Base-by-base conservation (phyloP, 495 filamentous ascomycete genomes). In the Penicillium cinerascens region DNA sequence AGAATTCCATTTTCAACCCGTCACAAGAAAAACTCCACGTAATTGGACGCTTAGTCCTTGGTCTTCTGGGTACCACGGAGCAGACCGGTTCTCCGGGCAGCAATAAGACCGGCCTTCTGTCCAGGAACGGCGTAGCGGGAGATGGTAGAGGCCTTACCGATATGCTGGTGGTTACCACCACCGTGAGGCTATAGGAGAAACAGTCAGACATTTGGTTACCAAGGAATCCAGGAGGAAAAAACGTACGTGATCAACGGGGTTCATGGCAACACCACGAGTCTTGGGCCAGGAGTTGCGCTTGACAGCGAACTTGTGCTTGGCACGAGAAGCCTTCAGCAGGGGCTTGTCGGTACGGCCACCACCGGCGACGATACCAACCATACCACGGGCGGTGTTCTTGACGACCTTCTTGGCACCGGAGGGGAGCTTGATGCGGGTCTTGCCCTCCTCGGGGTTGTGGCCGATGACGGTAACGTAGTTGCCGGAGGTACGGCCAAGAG, bases 231-330 rank as follows among this genome's bases (percentile, higher is more conserved):
- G 1, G 17, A 40, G 2, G 21, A 6, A 5, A 49, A 48, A 56
- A 50, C 83, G 78, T 83, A 86, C 83, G 87, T 97, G 93, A 81
- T 98, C 93, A 64, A 98, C 93, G 60, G 93, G 93, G 80, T 99
- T 99, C 93, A 99, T 99, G 75, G 93, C 93, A 83, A 99, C 93
- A 95, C 93, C 93, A 91, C 93, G 92, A 84, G 93, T 99, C 88
- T 95, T 97, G 75, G 95, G 93, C 93, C 95, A 97, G 67, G 83
- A 89, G 89, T 97, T 97, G 72, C 95, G 88, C 90, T 99, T 99
- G 80, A 95, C 93, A 60, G 89, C 90, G 82, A 95, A 97, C 88
- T 98, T 97, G 75, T 96, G 90, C 88, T 93, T 96, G 68, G 92
- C 92, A 69, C 92, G 89, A 59, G 92, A 96, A 61, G 92, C 92